Conservation (phyloP, 768 basidiomycete genomes). For the Pisolithus microcarpus region DNA sequence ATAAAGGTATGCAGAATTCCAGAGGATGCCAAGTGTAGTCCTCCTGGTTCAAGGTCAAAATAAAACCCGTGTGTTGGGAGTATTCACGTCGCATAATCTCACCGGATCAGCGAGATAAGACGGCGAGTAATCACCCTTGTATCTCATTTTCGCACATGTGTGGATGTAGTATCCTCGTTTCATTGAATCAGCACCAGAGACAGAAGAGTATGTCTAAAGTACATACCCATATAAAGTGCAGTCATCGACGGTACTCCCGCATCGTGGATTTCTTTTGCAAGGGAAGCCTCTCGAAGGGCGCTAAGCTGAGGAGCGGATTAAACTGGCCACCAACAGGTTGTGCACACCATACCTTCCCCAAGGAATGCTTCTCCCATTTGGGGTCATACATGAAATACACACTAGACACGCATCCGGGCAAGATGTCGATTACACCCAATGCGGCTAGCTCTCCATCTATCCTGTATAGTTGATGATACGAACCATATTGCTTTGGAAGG, state of each 20-base stretch:
- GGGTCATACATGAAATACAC: conserved; percentile 89
- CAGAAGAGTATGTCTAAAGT: background rate
- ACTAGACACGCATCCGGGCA: conserved; percentile 76
- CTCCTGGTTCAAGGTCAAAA: conserved; percentile 40
- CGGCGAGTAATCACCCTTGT: conserved; percentile 90
- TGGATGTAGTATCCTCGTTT: conserved; percentile 83
- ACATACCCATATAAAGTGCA: conserved; percentile 82
- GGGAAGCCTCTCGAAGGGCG: conserved; percentile 71
- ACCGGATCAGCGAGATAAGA: conserved; percentile 88
- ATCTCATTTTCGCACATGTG: conserved; percentile 89
- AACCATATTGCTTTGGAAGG: conserved; percentile 79
- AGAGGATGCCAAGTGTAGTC: conserved; percentile 73
- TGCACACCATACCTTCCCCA: conserved; percentile 60
- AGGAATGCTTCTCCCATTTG: conserved; percentile 57
- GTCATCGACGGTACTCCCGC: conserved; percentile 59
- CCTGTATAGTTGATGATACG: conserved; percentile 85
- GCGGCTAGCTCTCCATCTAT: conserved; percentile 79
- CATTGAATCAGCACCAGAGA: background rate
- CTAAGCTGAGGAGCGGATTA: conserved; percentile 48
- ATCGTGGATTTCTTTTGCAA: conserved; percentile 67
- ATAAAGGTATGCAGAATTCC: conserved; percentile 44
- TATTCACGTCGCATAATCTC: conserved; percentile 10
- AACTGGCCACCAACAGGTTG: background rate
- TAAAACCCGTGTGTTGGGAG: conserved; percentile 1
- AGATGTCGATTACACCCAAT: conserved; percentile 82